Evolutionary conservation across 2,329 filamentous ascomycete genomes (phyloP).

Genomic region (Alternaria brassicae): DNA sequence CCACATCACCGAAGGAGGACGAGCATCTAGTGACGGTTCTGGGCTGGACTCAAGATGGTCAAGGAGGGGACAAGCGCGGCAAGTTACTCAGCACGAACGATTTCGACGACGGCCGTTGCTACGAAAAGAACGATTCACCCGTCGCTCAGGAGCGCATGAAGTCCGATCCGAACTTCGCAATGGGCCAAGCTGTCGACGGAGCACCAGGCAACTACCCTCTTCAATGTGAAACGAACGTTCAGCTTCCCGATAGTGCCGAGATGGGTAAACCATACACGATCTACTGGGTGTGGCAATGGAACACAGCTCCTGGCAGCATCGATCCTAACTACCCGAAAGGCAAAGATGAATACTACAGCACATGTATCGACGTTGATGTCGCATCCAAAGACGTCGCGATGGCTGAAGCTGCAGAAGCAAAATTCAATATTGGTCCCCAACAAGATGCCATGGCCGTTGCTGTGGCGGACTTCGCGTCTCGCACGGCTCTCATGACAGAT

Average conservation of each 20-base stretch:
- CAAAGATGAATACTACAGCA: constrained; percentile 66
- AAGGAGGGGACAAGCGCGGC: constrained; percentile 80
- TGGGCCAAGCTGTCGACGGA: constrained; percentile 54
- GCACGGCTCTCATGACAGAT: constrained; percentile 50
- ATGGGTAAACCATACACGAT: constrained; percentile 74
- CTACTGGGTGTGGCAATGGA: constrained; percentile 98
- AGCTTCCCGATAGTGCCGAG: constrained; percentile 72
- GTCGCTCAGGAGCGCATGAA: constrained; percentile 68
- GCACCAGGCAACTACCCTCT: constrained; percentile 59
- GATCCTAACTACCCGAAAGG: constrained; percentile 52
- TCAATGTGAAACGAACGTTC: constrained; percentile 82
- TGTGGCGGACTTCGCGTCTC: constrained; percentile 49
- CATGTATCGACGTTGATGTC: constrained; percentile 64
- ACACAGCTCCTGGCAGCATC: constrained; percentile 43
- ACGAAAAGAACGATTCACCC: constrained; percentile 70
- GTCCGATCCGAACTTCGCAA: constrained; percentile 62
- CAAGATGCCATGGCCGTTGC: constrained; percentile 54
- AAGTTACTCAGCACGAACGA: constrained; percentile 76
- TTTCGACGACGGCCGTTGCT: constrained; percentile 92
- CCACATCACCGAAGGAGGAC: constrained; percentile 56
- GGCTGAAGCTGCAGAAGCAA: constrained; percentile 21
- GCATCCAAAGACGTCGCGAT: constrained; percentile 38
- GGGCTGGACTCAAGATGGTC: constrained; percentile 81
- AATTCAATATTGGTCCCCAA: constrained; percentile 42
- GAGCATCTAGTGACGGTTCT: constrained; percentile 72